phyloP scores from a whole-genome alignment of 768 basidiomycete species.

The Rhodotorula kratochvilovae region DNA sequence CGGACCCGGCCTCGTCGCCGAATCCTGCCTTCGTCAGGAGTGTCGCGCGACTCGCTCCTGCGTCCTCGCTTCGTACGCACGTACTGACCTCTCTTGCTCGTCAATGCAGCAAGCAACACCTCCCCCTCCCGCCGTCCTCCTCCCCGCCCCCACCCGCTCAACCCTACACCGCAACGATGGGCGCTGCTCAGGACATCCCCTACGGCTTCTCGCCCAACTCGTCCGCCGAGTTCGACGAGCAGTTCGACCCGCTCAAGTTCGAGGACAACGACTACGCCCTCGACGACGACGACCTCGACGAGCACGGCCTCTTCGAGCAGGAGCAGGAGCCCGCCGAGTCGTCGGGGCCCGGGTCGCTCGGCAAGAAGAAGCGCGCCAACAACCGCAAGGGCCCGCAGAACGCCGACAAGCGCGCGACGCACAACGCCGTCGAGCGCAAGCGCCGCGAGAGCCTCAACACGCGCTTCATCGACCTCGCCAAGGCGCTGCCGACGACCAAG shows the following conservation, averaged over 20 bases:
- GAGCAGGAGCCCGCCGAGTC: not conserved
- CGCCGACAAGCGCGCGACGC: slow-evolving; percentile 89
- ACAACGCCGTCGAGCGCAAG: slow-evolving; percentile 94
- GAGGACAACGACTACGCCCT: slow-evolving; percentile 11
- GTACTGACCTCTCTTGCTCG: not conserved
- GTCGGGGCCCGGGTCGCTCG: not conserved
- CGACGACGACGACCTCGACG: slow-evolving; percentile 18
- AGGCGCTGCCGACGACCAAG: slow-evolving; percentile 81
- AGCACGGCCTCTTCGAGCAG: not conserved
- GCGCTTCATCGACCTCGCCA: slow-evolving; percentile 71
- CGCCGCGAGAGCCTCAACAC: slow-evolving; percentile 88
- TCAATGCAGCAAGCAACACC: no score
- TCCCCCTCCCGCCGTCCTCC: not conserved
- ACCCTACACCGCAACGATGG: slow-evolving; percentile 14
- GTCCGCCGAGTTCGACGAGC: slow-evolving; percentile 27
- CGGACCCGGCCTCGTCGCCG: not conserved
- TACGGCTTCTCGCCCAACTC: slow-evolving; percentile 33
- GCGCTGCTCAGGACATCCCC: slow-evolving; percentile 27
- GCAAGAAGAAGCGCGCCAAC: slow-evolving; percentile 20
- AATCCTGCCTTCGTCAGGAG: not conserved
- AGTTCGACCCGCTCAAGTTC: slow-evolving; percentile 16
- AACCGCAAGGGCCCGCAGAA: slow-evolving; percentile 46
- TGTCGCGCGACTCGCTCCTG: not conserved
- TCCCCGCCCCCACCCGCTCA: not conserved
- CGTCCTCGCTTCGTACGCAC: no score